A percentile compares a stretch with the other conserved stretches of the same genome.
phyloP scores from a whole-genome alignment of 352 stramenopile genomes.

The Achlya hypogyna region DNA sequence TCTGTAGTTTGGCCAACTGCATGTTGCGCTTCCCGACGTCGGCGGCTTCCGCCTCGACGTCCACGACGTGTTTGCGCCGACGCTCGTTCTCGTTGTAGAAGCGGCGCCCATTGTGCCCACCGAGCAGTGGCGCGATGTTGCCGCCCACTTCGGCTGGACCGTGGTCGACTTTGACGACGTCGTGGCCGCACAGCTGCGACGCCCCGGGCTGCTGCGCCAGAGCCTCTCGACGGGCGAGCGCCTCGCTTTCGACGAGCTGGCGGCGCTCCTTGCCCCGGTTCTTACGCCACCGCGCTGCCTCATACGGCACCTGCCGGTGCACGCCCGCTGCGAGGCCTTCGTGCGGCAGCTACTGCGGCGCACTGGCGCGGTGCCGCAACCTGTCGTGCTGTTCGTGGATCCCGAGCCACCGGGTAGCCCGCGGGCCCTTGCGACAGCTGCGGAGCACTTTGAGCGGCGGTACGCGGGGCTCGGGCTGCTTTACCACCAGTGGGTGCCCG shows the following conservation, averaged over 20 bases:
- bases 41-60: background rate
- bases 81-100: background rate
- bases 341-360: background rate
- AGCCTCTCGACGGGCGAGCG: background rate
- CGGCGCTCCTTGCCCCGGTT: background rate
- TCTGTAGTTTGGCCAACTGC: slow-evolving; percentile 13
- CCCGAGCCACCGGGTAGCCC: background rate
- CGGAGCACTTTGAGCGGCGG: background rate
- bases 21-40: background rate
- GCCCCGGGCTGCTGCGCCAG: background rate
- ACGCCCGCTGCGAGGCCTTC: background rate
- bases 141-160: background rate
- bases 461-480: background rate
- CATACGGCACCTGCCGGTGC: background rate
- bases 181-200: background rate
- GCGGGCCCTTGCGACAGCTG: too few species aligned
- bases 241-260: background rate
- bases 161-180: background rate
- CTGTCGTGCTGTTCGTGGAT: background rate
- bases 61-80: background rate
- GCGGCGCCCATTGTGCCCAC: background rate
- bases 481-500: background rate
- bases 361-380: background rate
- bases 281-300: background rate
- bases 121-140: background rate